Conservation (phyloP, 805 yeast genomes). For the Spathaspora arborariae region DNA sequence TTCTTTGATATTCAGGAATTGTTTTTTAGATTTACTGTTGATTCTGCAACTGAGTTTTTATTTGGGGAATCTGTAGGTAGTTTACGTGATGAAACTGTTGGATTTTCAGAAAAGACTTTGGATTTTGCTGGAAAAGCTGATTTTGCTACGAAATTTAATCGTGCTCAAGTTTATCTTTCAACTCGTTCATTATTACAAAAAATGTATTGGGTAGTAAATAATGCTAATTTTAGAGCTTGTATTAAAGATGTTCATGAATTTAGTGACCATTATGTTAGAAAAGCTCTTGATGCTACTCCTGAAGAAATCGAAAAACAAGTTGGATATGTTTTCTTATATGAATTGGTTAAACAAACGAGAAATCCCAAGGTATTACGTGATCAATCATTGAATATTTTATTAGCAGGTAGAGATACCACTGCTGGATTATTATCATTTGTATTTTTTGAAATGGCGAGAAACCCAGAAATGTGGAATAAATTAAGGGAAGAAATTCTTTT, state of each 20-base stretch:
- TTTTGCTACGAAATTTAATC: conserved; percentile 30
- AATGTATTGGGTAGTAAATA: conserved; percentile 24
- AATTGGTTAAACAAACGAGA: conserved; percentile 34
- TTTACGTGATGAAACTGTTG: conserved; percentile 21
- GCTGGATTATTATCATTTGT: conserved; percentile 28
- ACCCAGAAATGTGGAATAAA: conserved; percentile 25
- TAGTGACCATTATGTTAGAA: conserved; percentile 26
- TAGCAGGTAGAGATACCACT: conserved; percentile 38
- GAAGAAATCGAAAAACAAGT: conserved; percentile 26
- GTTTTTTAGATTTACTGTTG: conserved; percentile 34
- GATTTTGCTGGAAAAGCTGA: conserved; percentile 20
- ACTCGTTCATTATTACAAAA: conserved; percentile 29
- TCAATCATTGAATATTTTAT: conserved; percentile 35
- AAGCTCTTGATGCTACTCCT: conserved; percentile 25
- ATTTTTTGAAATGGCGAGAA: conserved; percentile 28
- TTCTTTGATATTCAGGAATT: conserved; percentile 31
- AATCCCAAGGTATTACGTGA: conserved; percentile 33
- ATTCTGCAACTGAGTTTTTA: conserved; percentile 38
- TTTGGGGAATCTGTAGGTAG: conserved; percentile 34
- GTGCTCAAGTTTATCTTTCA: conserved; percentile 28
- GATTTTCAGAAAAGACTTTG: conserved; percentile 12
- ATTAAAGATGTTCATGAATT: conserved; percentile 28
- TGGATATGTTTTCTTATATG: conserved; percentile 36
- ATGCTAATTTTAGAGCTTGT: conserved; percentile 30
- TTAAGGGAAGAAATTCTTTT: conserved; percentile 24